Conservation (phyloP, 371 early-diverging fungal species). For the Batkoa obscura region DNA sequence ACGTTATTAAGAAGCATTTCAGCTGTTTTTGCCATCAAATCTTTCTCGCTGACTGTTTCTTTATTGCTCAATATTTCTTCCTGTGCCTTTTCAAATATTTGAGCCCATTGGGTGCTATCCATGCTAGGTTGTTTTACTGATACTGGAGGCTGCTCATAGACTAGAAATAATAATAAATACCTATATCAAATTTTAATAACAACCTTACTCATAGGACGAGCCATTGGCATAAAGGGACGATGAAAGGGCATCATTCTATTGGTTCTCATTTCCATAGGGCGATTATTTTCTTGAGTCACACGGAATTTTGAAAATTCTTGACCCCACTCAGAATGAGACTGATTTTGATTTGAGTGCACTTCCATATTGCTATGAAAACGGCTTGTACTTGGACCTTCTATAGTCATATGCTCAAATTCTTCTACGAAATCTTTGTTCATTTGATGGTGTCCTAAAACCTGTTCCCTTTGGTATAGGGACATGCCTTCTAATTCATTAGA, state of each 20-base stretch:
- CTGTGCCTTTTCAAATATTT: conserved; percentile 14
- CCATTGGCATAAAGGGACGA: not conserved
- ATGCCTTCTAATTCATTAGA: not conserved
- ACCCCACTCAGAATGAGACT: not conserved
- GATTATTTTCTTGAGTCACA: conserved; percentile 24
- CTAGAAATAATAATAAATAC: conserved; percentile 13
- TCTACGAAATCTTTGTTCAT: not conserved
- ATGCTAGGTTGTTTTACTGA: not conserved
- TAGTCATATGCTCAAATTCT: not conserved
- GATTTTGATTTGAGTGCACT: not conserved
- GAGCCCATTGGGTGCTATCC: not conserved
- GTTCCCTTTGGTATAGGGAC: not conserved
- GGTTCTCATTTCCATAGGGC: conserved; percentile 18
- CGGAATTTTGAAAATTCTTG: conserved; percentile 11
- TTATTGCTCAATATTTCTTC: conserved; percentile 24
- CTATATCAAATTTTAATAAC: not conserved
- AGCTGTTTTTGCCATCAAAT: conserved; percentile 64
- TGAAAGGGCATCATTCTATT: conserved; percentile 2
- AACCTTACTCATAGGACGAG: not conserved
- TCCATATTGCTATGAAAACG: conserved; percentile 11
- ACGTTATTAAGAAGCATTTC: conserved; percentile 62
- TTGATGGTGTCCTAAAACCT: not conserved
- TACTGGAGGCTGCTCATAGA: conserved; percentile 5
- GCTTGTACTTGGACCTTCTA: conserved; percentile 11
- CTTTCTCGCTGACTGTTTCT: conserved; percentile 8